phyloP scores from a whole-genome alignment of 176 grass and related monocot genomes.

The Microstegium vimineum region DNA sequence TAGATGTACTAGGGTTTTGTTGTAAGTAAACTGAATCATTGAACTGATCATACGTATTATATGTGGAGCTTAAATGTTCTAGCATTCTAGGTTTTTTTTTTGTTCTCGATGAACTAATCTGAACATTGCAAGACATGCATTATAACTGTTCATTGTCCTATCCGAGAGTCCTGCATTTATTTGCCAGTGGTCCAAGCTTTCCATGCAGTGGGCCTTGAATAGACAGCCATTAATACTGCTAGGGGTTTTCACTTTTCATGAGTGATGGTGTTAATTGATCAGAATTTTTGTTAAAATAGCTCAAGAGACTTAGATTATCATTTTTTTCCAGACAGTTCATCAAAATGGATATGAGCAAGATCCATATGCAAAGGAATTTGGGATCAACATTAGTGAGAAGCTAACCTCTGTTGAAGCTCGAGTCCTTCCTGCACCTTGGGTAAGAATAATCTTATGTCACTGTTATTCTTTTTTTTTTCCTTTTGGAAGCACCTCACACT shows the following conservation, averaged over 20 bases:
- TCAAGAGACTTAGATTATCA: conserved; percentile 2
- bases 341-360: conserved; percentile 96
- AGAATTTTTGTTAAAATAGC: not conserved
- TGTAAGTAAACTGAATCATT: not conserved
- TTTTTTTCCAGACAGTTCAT: conserved; percentile 82
- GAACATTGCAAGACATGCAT: not conserved
- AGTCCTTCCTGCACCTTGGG: conserved; percentile 99
- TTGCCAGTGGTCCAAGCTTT: conserved; percentile 31
- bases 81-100: not conserved
- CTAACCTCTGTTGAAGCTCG: conserved; percentile 94
- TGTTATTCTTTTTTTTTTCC: not conserved
- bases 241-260: conserved; percentile 4
- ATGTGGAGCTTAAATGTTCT: not conserved
- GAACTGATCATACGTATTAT: not conserved
- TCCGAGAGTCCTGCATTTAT: not conserved
- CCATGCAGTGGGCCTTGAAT: conserved; percentile 17
- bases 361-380: conserved; percentile 98
- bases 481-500: not conserved
- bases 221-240: conserved; percentile 1
- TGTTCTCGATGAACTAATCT: not conserved
- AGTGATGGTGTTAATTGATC: not conserved
- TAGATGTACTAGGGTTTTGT: conserved; percentile 12
- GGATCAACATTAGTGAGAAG: conserved; percentile 95
- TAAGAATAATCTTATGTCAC: conserved; percentile 21
- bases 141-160: not conserved